Percentiles rank a stretch among this genome's conserved stretches.
These are phyloP conservation scores for Asterochloris erici DNA, from an alignment of 139 green algal genomes.

Conservation along the genomic window DNA sequence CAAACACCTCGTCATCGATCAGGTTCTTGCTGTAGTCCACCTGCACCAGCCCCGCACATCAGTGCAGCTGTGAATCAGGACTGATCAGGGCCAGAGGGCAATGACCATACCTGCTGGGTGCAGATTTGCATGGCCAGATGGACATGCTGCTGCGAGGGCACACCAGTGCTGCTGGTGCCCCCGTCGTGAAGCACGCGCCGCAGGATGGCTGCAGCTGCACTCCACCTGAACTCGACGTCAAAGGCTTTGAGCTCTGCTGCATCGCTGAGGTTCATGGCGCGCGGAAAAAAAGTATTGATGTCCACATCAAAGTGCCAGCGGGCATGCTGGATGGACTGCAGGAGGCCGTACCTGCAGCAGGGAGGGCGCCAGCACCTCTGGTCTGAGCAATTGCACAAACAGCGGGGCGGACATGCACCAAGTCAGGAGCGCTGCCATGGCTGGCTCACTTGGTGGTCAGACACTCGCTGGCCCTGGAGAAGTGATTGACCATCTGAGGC, in stretches of 20 bases:
- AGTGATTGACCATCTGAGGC: constrained; percentile 44
- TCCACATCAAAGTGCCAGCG: constrained; percentile 37
- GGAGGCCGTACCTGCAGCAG: constrained; percentile 23
- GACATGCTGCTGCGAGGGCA: constrained; percentile 20
- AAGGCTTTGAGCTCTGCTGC: constrained; percentile 25
- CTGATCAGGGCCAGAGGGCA: too few relatives aligned
- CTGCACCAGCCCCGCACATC: too few relatives aligned
- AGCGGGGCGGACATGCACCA: too few relatives aligned
- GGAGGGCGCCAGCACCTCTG: too few relatives aligned
- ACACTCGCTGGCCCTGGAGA: constrained; percentile 27
- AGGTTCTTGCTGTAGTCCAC: constrained; percentile 8
- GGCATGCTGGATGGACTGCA: constrained; percentile 34
- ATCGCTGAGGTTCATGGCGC: constrained; percentile 37
- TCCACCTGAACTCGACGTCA: constrained; percentile 34
- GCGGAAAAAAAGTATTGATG: constrained; percentile 34
- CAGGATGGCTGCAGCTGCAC: constrained; percentile 37
- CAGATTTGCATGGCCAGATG: constrained; percentile 12
- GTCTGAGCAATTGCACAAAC: too few relatives aligned
- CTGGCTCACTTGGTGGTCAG: constrained; percentile 35
- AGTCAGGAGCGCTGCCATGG: too few relatives aligned
- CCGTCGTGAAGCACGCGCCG: constrained; percentile 32
- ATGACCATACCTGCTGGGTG: neutral
- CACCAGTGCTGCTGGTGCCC: constrained; percentile 15
- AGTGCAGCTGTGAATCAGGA: too few relatives aligned
- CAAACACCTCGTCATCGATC: constrained; percentile 11